Conservation (phyloP, 2,329 filamentous ascomycete genomes). For the Verticillium dahliae region DNA sequence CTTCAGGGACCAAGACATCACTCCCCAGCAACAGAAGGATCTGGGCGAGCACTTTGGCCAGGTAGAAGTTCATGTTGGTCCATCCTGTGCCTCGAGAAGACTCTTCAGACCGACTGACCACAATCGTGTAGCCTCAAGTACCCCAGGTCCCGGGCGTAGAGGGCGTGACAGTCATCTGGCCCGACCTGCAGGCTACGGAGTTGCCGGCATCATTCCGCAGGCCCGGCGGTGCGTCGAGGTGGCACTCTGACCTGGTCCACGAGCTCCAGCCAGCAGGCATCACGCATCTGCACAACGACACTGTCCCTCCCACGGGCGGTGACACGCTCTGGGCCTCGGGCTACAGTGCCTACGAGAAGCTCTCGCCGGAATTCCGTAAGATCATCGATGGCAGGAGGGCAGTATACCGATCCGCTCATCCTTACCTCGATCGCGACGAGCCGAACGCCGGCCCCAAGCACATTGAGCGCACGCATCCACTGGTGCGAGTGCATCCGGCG, state of each 20-base stretch:
- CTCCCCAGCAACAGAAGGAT: conserved; percentile 56
- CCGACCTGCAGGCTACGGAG: conserved; percentile 59
- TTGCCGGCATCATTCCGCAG: conserved; percentile 54
- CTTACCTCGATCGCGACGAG: conserved; percentile 59
- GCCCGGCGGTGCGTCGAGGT: conserved; percentile 60
- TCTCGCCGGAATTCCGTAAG: conserved; percentile 62
- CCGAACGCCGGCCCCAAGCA: conserved; percentile 55
- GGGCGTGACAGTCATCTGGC: conserved; percentile 65
- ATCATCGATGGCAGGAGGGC: conserved; percentile 62
- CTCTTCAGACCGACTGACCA: conserved; percentile 25
- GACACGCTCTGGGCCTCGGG: conserved; percentile 69
- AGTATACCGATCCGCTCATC: conserved; percentile 59
- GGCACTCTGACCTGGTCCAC: conserved; percentile 67
- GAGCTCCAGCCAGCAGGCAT: conserved; percentile 65
- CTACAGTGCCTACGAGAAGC: conserved; percentile 67
- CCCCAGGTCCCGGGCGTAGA: conserved; percentile 62
- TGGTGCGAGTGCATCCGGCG: conserved; percentile 65
- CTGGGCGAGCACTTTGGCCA: conserved; percentile 59
- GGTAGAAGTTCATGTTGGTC: conserved; percentile 59
- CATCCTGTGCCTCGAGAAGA: background rate
- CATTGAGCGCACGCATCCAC: conserved; percentile 61
- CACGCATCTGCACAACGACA: conserved; percentile 65
- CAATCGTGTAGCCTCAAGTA: conserved; percentile 46
- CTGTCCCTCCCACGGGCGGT: conserved; percentile 56
- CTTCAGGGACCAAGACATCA: conserved; percentile 56